A percentile compares a stretch with the other conserved stretches of the same genome.
These are phyloP conservation scores for Marchantia paleacea DNA, from an alignment of 225 moss, liverwort and hornwort species.

Conservation along the genomic window DNA sequence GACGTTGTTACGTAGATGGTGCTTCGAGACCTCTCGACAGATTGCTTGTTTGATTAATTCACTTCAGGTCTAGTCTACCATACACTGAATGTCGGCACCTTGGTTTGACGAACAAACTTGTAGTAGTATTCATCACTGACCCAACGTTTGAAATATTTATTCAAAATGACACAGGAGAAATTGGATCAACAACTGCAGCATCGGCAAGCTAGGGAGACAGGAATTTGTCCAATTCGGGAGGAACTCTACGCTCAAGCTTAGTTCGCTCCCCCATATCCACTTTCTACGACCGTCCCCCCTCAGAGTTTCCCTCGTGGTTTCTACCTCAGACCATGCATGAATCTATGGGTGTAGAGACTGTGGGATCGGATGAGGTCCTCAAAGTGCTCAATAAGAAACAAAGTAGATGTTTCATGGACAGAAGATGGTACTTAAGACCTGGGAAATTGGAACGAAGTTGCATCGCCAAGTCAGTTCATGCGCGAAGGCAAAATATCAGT, in stretches of 20 bases:
- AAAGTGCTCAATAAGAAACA: neutral
- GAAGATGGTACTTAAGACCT: too few species aligned
- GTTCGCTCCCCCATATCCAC: neutral
- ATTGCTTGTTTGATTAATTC: neutral
- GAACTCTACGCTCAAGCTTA: conserved; percentile 84
- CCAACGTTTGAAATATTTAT: neutral
- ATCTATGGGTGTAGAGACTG: too few species aligned
- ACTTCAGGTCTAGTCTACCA: neutral
- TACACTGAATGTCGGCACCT: neutral
- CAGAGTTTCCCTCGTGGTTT: neutral
- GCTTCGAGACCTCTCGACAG: neutral
- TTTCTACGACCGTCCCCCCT: neutral
- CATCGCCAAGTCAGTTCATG: too few species aligned
- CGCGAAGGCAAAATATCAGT: too few species aligned
- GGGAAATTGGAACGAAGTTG: too few species aligned
- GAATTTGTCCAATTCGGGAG: conserved; percentile 87
- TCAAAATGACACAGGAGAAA: conserved; percentile 50
- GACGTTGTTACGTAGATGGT: neutral
- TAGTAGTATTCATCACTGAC: neutral
- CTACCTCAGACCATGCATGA: neutral
- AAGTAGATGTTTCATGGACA: too few species aligned
- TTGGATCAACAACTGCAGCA: conserved; percentile 90
- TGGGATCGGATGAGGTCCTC: too few species aligned
- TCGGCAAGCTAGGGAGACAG: conserved; percentile 91
- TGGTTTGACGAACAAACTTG: neutral